Evolutionary conservation across 1,139 yeast species (phyloP), one percentile per base, ranked within the genome.

Genomic region (Saccharomyces hybrid): DNA sequence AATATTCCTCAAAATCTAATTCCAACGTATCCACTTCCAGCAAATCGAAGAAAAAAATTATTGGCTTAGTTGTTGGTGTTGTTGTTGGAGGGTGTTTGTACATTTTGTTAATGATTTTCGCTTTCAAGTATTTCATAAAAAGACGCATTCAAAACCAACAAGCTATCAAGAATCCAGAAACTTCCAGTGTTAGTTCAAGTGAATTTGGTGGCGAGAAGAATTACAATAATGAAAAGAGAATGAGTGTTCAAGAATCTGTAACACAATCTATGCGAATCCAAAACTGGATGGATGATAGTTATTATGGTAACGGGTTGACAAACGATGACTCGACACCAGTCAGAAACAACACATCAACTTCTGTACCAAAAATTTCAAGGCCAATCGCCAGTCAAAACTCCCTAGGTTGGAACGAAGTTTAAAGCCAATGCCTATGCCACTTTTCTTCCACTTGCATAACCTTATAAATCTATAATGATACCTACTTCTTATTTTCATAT

Each of bases 1-100:
- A 76, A 58, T 65, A 70, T 4, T 53, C 58, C 9, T 54, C 61
- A 9, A 65, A 64, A 34, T 55, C 65, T 24, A 28, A 48, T 19
- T 42, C 61, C 31, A 49, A 44, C 21, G 28, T 59, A 4, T 53
- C 57, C 26, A 34, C 64, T 1, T 60, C 68, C 4, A 56, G 73
- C 51, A 79, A 77, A 26, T 57, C 53, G 49, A 65, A 62, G 51
- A 61, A 60, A 32, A 75, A 75, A 56, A 74, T 82, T 48, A 79
- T 82, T 19, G 87, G 86, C 41, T 74, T 84, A 34, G 77, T 85
- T 28, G 73, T 84, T 51, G 90, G 90, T 55, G 81, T 87, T n/a
- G 81, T 84, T 26, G 79, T 80, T 28, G 93, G 91, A 54, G 80
- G 84, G 55, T 73, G 78, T 5, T 68, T 78, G 27, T 85, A 84